Evolutionary conservation across 768 basidiomycete genomes (phyloP).

Genomic region (Suillus placidus): DNA sequence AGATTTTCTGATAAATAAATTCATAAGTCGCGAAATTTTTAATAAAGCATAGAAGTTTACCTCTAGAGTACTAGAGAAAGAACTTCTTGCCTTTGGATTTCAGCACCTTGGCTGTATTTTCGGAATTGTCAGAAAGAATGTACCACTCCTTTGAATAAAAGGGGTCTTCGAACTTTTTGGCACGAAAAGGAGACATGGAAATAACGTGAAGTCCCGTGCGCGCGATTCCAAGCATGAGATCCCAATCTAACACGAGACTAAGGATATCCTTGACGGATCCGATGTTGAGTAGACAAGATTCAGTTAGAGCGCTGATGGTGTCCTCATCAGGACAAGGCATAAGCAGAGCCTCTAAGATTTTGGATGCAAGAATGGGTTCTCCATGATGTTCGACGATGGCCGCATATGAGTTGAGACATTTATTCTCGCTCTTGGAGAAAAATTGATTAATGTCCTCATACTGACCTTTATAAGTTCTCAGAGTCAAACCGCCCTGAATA

Average conservation of each 20-base stretch:
- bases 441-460: neutral
- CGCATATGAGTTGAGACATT: neutral
- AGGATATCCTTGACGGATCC: neutral
- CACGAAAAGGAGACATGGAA: no score
- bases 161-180: no score
- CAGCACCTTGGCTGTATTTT: no score
- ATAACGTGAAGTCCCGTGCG: no score
- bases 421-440: neutral
- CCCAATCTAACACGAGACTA: neutral
- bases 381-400: neutral
- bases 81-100: no score
- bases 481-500: neutral
- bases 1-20: no score
- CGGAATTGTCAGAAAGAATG: no score
- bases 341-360: neutral
- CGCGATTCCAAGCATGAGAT: neutral
- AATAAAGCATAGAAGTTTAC: no score
- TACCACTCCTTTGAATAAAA: no score
- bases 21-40: no score
- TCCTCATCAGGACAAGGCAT: neutral
- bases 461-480: no score
- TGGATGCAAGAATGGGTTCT: neutral
- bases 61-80: no score
- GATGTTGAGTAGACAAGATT: neutral
- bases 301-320: neutral